A percentile compares a stretch with the other conserved stretches of the same genome.
Conservation (phyloP, 257 asterid species). For the Cordia subcordata region DNA sequence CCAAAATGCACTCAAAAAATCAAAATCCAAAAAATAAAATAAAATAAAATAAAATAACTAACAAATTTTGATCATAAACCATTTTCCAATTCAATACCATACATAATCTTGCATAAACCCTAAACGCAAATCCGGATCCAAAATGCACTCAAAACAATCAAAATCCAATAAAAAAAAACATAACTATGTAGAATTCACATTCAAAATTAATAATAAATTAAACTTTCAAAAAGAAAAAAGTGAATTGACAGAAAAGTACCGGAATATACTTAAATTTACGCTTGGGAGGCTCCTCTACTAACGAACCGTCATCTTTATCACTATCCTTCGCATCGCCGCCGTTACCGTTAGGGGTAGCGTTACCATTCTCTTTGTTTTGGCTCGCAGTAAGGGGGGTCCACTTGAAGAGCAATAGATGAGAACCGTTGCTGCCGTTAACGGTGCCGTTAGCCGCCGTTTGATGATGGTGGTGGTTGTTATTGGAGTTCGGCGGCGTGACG, state of each 20-base stretch:
- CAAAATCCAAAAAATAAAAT: constrained; percentile 1
- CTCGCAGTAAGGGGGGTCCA: constrained; percentile 64
- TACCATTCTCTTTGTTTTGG: constrained; percentile 34
- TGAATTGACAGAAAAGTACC: constrained; percentile 40
- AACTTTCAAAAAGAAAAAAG: constrained; percentile 1
- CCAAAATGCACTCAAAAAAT: not conserved
- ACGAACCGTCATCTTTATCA: constrained; percentile 38
- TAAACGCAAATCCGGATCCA: not conserved
- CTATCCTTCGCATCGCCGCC: constrained; percentile 26
- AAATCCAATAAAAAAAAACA: constrained; percentile 1
- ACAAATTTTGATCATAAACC: not conserved
- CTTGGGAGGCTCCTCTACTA: constrained; percentile 61
- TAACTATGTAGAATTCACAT: not conserved
- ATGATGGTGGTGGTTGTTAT: constrained; percentile 8
- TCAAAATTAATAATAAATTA: not conserved
- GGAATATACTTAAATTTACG: constrained; percentile 84
- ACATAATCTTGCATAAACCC: too few species aligned
- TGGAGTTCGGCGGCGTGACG: constrained; percentile 33
- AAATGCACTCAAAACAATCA: not conserved
- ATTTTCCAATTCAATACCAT: too few species aligned
- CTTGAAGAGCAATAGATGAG: constrained; percentile 70
- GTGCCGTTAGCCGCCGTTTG: constrained; percentile 39
- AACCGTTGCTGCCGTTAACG: constrained; percentile 38
- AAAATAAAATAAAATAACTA: too few species aligned
- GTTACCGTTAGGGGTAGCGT: constrained; percentile 13